phyloP scores from a whole-genome alignment of 305 asterid species.

The Stenogyne calaminthoides region DNA sequence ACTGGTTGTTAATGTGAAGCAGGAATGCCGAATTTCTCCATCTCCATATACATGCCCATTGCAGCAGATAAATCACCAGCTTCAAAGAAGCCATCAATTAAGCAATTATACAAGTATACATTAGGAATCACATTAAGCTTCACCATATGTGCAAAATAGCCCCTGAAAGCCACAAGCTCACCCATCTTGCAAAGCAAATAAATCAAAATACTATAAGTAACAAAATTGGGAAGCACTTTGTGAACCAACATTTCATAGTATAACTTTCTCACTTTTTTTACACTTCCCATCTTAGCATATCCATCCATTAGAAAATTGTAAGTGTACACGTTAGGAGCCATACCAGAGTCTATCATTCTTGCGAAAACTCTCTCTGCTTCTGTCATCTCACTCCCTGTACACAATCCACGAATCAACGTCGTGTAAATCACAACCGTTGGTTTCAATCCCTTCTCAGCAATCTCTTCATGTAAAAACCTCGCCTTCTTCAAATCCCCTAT shows the following conservation, averaged over 20 bases:
- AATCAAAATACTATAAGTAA: constrained; percentile 58
- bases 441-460: constrained; percentile 55
- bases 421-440: constrained; percentile 71
- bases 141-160: constrained; percentile 63
- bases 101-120: constrained; percentile 60
- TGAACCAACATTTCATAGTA: constrained; percentile 63
- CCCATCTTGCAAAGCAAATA: constrained; percentile 55
- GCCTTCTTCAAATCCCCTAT: constrained; percentile 56
- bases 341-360: constrained; percentile 48
- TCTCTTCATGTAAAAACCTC: constrained; percentile 52
- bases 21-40: constrained; percentile 55
- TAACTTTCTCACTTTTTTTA: constrained; percentile 44
- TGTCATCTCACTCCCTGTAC: constrained; percentile 44
- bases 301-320: constrained; percentile 74
- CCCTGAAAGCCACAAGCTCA: constrained; percentile 47
- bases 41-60: constrained; percentile 43
- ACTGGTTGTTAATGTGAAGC: too few relatives aligned
- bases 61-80: constrained; percentile 49
- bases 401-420: constrained; percentile 54
- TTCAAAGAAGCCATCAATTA: constrained; percentile 59
- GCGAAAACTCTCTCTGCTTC: constrained; percentile 54
- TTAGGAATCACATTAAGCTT: constrained; percentile 65
- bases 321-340: constrained; percentile 58
- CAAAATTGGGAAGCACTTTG: constrained; percentile 52
- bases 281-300: constrained; percentile 49